Evolutionary conservation across 2,329 filamentous ascomycete species (phyloP), one percentile per base, ranked within the genome.

Genomic region (Coniochaeta pulveracea): DNA sequence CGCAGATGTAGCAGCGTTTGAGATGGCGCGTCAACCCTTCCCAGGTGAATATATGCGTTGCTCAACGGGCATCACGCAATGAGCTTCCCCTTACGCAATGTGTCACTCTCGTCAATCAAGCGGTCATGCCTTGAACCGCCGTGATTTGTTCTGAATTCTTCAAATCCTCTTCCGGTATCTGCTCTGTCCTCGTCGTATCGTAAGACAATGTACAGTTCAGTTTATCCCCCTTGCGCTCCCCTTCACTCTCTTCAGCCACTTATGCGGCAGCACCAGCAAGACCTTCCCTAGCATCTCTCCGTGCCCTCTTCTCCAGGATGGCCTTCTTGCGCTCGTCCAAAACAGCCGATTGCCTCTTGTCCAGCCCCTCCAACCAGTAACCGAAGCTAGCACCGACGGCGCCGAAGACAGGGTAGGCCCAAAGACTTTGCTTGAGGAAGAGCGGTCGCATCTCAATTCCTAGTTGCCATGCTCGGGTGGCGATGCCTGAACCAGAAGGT

Each of bases 371-470:
- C 47, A 98, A 67, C 86, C 89, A 98, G 70, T 95, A 95, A 47
- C 91, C 91, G 63, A 96, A 95, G 61, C 81, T 85, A 47, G 80
- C 88, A 48, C 88, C 88, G 42, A 85, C 75, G 47, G 73, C 73
- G 38, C 79, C 88, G 61, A 91, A 98, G 47, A 89, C 63, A 35
- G 91, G 91, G 66, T 94, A 98, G 33, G 77, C 85, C 82, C 85
- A 93, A 51, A 94, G 75, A 35, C 81, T 82, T 55, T 80, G 70
- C 52, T 71, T 76, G 63, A 81, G 79, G 72, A 96, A 85, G 60
- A 95, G 80, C 34, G 89, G 91, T 42, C 88, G 85, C 86, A 93
- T 94, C 67, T 98, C 86, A 57, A 98, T 91, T 53, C 89, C 91
- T 57, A 98, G 80, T 63, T 96, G 91, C 85, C 88, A 95, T 61